A percentile compares a stretch with the other conserved stretches of the same genome.
These are phyloP conservation scores for Capronia coronata DNA, from an alignment of 2,329 filamentous ascomycete genomes.

Conservation along the genomic window DNA sequence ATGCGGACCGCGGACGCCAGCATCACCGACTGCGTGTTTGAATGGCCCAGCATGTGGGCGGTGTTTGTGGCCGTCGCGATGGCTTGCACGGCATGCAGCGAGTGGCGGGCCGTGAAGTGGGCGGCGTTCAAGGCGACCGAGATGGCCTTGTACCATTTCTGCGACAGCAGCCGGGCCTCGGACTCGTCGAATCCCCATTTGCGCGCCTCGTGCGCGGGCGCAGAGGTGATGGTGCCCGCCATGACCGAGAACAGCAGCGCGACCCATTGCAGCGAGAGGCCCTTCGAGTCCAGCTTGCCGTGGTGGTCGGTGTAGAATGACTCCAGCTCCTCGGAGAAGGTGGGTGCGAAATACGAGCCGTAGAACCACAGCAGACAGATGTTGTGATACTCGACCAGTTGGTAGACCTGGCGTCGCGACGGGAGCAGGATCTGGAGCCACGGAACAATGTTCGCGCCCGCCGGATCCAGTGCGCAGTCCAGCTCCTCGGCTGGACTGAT, in stretches of 20 bases:
- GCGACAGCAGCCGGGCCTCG: conserved; percentile 39
- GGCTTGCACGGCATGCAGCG: conserved; percentile 41
- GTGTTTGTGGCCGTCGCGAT: conserved; percentile 44
- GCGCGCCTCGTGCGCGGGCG: conserved; percentile 12
- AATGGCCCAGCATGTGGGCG: conserved; percentile 45
- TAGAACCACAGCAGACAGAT: conserved; percentile 37
- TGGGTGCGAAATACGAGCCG: conserved; percentile 36
- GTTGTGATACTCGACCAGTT: conserved; percentile 37
- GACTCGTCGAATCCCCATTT: conserved; percentile 43
- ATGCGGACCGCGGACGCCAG: conserved; percentile 43
- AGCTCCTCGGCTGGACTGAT: conserved; percentile 25
- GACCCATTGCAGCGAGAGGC: conserved; percentile 36
- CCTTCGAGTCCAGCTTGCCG: conserved; percentile 32
- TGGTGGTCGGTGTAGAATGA: conserved; percentile 35
- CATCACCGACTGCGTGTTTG: conserved; percentile 44
- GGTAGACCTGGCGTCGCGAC: conserved; percentile 14
- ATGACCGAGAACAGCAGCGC: conserved; percentile 21
- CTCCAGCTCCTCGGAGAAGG: conserved; percentile 36
- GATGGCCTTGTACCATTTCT: conserved; percentile 43
- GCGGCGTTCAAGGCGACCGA: conserved; percentile 41
- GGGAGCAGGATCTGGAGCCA: conserved; percentile 38
- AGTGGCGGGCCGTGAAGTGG: conserved; percentile 41
- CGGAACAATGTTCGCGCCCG: conserved; percentile 27
- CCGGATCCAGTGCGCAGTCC: conserved; percentile 18
- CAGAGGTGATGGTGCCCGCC: conserved; percentile 20